Percentiles rank a stretch among this genome's conserved stretches.
Conservation (phyloP, 139 green algal species). For the Picochlorum sp. region DNA sequence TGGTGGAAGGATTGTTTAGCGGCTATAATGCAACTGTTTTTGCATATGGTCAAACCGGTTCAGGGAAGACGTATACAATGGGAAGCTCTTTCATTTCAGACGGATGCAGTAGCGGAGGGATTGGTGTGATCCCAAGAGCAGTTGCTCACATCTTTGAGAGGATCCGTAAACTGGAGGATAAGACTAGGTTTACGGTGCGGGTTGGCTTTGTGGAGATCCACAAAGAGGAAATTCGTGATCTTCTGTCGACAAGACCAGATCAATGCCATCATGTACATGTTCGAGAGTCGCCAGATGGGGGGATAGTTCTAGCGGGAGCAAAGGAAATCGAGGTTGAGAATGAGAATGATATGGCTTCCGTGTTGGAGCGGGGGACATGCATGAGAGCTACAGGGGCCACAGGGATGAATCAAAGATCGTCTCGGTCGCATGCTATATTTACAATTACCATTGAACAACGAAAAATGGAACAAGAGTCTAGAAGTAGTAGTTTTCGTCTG, state of each 20-base stretch:
- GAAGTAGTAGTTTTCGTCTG: background rate
- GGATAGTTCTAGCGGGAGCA: slow-evolving; percentile 68
- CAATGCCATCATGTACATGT: slow-evolving; percentile 39
- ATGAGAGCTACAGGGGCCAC: slow-evolving; percentile 70
- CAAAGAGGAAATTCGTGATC: slow-evolving; percentile 82
- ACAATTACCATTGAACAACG: slow-evolving; percentile 93
- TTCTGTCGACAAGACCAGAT: slow-evolving; percentile 35
- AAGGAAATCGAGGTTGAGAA: slow-evolving; percentile 62
- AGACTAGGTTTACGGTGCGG: slow-evolving; percentile 52
- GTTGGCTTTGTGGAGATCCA: slow-evolving; percentile 91
- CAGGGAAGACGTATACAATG: slow-evolving; percentile 89
- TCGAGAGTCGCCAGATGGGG: slow-evolving; percentile 54
- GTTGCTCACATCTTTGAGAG: slow-evolving; percentile 64
- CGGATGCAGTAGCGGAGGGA: background rate
- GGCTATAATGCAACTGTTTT: slow-evolving; percentile 83
- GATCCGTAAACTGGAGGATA: slow-evolving; percentile 26
- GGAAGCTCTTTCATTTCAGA: slow-evolving; percentile 48
- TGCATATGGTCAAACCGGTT: slow-evolving; percentile 46
- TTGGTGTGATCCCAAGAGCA: slow-evolving; percentile 71
- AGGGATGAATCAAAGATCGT: slow-evolving; percentile 80
- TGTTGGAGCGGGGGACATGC: slow-evolving; percentile 68
- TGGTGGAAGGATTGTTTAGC: slow-evolving; percentile 76
- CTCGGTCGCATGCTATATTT: slow-evolving; percentile 93
- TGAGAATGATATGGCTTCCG: slow-evolving; percentile 62
- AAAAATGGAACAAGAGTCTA: slow-evolving; percentile 23